Conservation (phyloP, 306 rosid genomes). For the Vicia faba region DNA sequence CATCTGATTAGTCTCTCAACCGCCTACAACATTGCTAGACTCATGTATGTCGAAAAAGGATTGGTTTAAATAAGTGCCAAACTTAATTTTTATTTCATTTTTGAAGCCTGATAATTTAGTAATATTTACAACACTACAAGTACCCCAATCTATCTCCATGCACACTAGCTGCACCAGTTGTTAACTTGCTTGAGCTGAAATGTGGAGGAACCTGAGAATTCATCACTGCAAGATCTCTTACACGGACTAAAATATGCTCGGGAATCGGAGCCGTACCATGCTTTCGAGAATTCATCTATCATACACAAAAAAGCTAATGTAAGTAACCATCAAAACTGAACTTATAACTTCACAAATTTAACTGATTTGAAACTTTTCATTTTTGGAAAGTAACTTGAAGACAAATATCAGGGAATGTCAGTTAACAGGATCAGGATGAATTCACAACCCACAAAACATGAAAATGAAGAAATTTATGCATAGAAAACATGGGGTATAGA, state of each 20-base stretch:
- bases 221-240: conserved; percentile 90
- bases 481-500: no score
- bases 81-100: conserved; percentile 37
- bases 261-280: conserved; percentile 79
- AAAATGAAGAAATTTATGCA: no score
- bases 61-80: conserved; percentile 36
- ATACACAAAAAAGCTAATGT: conserved; percentile 1
- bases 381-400: conserved; percentile 15
- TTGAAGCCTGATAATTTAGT: conserved; percentile 35
- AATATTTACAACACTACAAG: conserved; percentile 75
- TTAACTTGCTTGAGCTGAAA: conserved; percentile 53
- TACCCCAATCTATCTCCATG: conserved; percentile 56
- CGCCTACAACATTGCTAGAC: conserved; percentile 41
- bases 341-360: background rate
- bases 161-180: conserved; percentile 48
- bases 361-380: background rate
- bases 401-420: background rate
- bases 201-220: conserved; percentile 71
- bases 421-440: no score
- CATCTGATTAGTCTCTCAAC: conserved; percentile 37
- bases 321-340: conserved; percentile 17
- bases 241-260: conserved; percentile 61
- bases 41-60: conserved; percentile 41
- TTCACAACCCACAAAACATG: no score
- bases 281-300: conserved; percentile 78